Base-by-base conservation (phyloP, 352 stramenopile species). In the Phytopythium helicoides region DNA sequence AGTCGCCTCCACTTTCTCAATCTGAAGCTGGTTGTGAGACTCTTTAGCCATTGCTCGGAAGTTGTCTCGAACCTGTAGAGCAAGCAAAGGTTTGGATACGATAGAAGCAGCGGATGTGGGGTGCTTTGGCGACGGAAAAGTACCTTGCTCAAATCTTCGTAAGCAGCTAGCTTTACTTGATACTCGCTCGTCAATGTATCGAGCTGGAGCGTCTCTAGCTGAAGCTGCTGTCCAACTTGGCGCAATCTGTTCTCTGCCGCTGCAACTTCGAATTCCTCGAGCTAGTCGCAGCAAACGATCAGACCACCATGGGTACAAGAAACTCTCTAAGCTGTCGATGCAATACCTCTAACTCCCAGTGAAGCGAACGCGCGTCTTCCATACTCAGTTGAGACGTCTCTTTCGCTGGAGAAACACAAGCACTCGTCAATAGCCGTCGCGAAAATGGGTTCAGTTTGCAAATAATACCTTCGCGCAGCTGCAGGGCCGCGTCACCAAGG, bases 331-430 rank as follows among this genome's bases (percentile, higher is more conserved):
- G 25, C n/a, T n/a, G n/a, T 5, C 23, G 10, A 6, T 10, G 21
- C 19, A 16, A 49, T 58, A 76, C 66, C 51, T 71, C 59, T 4
- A 64, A 52, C 22, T 55, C 71, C 66, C 66, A 75, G 41, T 65
- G 49, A 22, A 51, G 35, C 37, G 62, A 76, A 12, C 28, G 46
- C 26, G 58, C 58, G 11, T 76, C 66, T 63, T 76, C 62, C 5
- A 45, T 50, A 33, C 64, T 18, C 22, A 72, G 50, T 11, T 47
- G 33, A 31, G 64, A 14, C 9, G 56, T 63, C 33, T 52, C 49
- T 47, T 36, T 57, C 51, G 40, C 66, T 76, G 44, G 8, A 10
- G 42, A 14, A 9, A 37, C 25, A 46, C 25, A 11, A 57, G 19
- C n/a, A n/a, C n/a, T n/a, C n/a, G n/a, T n/a, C n/a, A n/a, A n/a